Conservation (phyloP, 78 protist genomes). For the Protostelium mycophagum region DNA sequence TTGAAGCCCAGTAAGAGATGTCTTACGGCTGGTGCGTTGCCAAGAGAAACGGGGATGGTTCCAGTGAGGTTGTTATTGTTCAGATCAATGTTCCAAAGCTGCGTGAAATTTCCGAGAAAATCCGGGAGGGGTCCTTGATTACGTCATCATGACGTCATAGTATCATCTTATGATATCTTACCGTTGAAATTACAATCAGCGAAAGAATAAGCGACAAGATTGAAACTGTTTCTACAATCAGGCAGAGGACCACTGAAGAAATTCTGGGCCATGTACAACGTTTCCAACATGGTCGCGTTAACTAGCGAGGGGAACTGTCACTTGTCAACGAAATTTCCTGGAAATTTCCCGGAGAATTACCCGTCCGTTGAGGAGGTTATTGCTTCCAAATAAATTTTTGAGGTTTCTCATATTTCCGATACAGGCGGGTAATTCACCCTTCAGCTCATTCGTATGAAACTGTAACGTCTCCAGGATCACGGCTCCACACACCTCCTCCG, state of each 20-base stretch:
- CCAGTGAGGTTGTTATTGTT: neutral
- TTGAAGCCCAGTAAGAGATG: neutral
- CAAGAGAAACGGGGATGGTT: neutral
- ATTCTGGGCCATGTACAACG: neutral
- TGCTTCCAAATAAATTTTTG: neutral
- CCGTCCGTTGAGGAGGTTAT: neutral
- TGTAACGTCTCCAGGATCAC: neutral
- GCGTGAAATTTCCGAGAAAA: neutral
- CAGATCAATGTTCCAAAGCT: neutral
- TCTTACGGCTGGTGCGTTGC: neutral
- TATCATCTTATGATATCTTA: too few relatives aligned
- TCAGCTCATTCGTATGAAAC: neutral
- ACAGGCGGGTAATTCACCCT: neutral
- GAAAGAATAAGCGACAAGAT: neutral
- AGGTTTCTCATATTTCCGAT: neutral
- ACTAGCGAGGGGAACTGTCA: neutral
- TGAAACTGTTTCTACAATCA: neutral
- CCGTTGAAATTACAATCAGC: neutral
- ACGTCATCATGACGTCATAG: too few relatives aligned
- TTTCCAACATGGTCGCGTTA: neutral
- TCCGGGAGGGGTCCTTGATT: neutral
- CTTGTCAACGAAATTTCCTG: neutral
- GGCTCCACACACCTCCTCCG: neutral
- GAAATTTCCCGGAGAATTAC: neutral
- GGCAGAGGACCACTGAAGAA: neutral